Evolutionary conservation across 176 grass and related monocot species (phyloP), one percentile per base, ranked within the genome.

Genomic region (Puya raimondii): DNA sequence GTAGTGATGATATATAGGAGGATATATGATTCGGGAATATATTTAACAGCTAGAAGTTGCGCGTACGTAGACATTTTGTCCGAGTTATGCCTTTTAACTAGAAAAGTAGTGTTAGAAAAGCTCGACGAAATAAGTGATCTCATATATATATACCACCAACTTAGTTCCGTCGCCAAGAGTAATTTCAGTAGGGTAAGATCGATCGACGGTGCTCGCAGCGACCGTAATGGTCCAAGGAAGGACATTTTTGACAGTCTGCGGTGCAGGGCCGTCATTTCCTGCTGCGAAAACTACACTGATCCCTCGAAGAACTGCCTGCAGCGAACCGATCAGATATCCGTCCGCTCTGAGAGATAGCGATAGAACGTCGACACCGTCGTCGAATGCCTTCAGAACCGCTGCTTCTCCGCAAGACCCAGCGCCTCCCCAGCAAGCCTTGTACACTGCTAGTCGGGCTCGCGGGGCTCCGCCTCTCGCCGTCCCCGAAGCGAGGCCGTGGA

Each of bases 391-490:
- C 5, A 82, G 12, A 1, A 63, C 0, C 3, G 15, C 23, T 0
- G 50, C 63, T 0, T 2, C 12, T 1, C 20, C 15, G 49, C 57
- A 64, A 0, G 3, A 4, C 1, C 0, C 7, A 8, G 3, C 0
- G 23, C 23, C 48, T n/a, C n/a, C n/a, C 67, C 67, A 64, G 11
- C 74, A 77, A 12, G 53, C 80, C 67, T 76, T 76, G 50, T 82
- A 82, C 0, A 66, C 10, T 13, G 79, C 79, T 9, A 81, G 54
- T 23, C 79, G 58, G 9, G 79, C 61, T 10, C 48, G 67, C 20
- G 63, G 63, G 0, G 68, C 80, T 1, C 48, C 73, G 5, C 67
- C 73, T 0, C 51, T 57, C 0, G 15, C 73, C 15, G 49, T 50
- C 9, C 80, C 73, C 11, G 69, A 2, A 2, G 67, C 73, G 0